These are phyloP conservation scores for Apiosordaria backusii DNA, from an alignment of 495 filamentous ascomycete species.

Conservation along the genomic window DNA sequence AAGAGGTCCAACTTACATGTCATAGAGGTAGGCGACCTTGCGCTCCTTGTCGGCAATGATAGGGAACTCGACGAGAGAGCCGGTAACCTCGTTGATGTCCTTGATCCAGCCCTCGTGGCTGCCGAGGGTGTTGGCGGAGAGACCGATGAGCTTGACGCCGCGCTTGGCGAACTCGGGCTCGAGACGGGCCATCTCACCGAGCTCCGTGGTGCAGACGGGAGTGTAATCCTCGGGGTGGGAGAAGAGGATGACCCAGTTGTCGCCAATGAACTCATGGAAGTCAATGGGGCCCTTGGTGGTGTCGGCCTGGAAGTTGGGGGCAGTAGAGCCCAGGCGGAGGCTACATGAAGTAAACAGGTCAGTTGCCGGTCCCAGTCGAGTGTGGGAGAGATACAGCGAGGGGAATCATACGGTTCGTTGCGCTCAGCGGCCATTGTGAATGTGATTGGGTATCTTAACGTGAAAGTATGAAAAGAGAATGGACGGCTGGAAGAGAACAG, in stretches of 20 bases:
- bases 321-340: constrained; percentile 83
- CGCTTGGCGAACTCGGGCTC: constrained; percentile 95
- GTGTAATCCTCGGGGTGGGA: constrained; percentile 95
- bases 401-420: constrained; percentile 47
- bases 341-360: constrained; percentile 32
- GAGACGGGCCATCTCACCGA: constrained; percentile 93
- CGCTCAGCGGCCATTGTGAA: constrained; percentile 52
- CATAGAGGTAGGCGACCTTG: constrained; percentile 85
- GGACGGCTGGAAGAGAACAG: constrained; percentile 1
- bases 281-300: constrained; percentile 89
- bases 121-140: constrained; percentile 76
- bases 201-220: constrained; percentile 97
- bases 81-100: constrained; percentile 92
- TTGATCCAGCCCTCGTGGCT: constrained; percentile 77
- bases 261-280: constrained; percentile 95
- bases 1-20: constrained; percentile 65
- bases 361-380: background rate
- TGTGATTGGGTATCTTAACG: constrained; percentile 14
- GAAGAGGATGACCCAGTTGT: constrained; percentile 94
- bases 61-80: constrained; percentile 79
- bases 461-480: background rate
- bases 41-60: constrained; percentile 97
- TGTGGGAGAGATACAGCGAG: background rate
- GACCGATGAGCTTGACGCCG: constrained; percentile 91
- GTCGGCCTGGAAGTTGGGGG: constrained; percentile 91